phyloP scores from a whole-genome alignment of 768 basidiomycete species.

The Pulveroboletus sp. region DNA sequence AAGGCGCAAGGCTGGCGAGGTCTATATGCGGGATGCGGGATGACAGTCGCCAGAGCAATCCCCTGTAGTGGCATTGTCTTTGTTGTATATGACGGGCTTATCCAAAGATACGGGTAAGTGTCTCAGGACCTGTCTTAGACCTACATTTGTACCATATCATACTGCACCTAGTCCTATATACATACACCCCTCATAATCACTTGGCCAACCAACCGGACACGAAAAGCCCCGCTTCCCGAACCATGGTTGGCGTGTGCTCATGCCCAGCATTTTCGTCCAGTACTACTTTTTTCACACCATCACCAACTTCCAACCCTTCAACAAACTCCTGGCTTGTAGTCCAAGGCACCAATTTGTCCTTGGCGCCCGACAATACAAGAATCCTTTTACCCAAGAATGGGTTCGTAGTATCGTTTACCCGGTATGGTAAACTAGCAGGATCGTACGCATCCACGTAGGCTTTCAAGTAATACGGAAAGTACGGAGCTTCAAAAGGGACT shows the following conservation, averaged over 20 bases:
- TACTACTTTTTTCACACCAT: constrained; percentile 55
- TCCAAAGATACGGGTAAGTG: constrained; percentile 39
- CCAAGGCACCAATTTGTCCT: constrained; percentile 69
- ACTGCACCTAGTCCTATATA: not conserved
- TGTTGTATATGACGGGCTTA: constrained; percentile 79
- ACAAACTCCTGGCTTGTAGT: constrained; percentile 55
- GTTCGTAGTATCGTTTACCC: constrained; percentile 39
- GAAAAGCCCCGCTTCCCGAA: constrained; percentile 38
- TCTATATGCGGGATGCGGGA: constrained; percentile 84
- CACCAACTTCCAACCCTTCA: constrained; percentile 50
- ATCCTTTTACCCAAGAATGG: constrained; percentile 73
- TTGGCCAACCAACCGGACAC: constrained; percentile 24
- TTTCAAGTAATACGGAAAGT: constrained; percentile 55
- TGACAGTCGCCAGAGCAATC: constrained; percentile 78
- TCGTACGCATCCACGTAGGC: constrained; percentile 45
- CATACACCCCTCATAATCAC: constrained; percentile 1
- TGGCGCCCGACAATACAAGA: constrained; percentile 65
- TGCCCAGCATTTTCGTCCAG: constrained; percentile 61
- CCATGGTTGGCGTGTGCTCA: constrained; percentile 59
- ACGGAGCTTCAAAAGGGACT: constrained; percentile 46
- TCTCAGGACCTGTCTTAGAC: not conserved
- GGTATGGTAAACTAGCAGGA: constrained; percentile 44
- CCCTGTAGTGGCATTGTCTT: constrained; percentile 91
- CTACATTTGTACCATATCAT: constrained; percentile 3
- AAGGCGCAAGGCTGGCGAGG: constrained; percentile 69